Evolutionary conservation across 352 stramenopile species (phyloP), one percentile per base, ranked within the genome.

Genomic region (Phytophthora sojae): DNA sequence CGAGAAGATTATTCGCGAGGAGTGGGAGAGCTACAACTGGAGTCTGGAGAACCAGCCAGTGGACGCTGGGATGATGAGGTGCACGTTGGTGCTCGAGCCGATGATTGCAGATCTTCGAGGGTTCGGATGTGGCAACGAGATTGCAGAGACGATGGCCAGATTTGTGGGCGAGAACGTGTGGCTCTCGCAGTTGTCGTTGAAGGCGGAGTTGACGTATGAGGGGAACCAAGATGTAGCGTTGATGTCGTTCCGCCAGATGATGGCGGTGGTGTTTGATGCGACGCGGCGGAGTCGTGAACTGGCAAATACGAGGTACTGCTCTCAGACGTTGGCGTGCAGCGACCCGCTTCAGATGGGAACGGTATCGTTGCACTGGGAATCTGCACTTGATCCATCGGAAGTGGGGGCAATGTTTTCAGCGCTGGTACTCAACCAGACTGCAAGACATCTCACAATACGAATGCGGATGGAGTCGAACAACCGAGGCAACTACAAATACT

Each of bases 111-210:
- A 64, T 12, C 21, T 70, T 23, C 15, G 47, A 17, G 61, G 21
- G 42, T 23, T 69, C 5, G 59, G 44, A 3, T 69, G 66, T 47
- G 32, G 52, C 26, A 29, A 32, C 0, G 66, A 60, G 15, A 69
- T 69, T 19, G 64, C 50, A 21, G 66, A 73, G 35, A 55, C 19
- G 12, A 69, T 73, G 66, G 60, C 60, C 8, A 47, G 55, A 15
- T 68, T 68, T 35, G 53, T 73, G 5, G 58, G 59, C 2, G 66
- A 73, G 8, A 73, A 64, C 29, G 59, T 73, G n/a, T 69, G 58
- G 59, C 63, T 73, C 7, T 73, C 59, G 17, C 66, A 59, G 32
- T 4, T 72, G 19, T 56, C 29, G 29, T 1, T 67, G 9, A 54
- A 14, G 19, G 64, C 49, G 12, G 57, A 56, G 14, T 49, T 58